Conservation (phyloP, 176 grass and related monocot species). For the Oryza glumipatula region DNA sequence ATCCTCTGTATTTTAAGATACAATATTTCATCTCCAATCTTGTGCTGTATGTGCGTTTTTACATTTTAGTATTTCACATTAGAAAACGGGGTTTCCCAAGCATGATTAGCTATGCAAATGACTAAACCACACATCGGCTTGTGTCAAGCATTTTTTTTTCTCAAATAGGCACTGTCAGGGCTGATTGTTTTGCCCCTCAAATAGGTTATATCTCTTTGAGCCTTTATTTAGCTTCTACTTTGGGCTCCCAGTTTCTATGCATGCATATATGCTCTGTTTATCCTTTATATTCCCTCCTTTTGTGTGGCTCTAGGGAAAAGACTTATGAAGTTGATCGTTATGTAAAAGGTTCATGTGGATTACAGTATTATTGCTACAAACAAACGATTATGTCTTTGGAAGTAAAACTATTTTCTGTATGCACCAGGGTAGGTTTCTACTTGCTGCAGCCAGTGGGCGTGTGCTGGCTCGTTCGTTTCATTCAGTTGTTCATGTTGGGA, state of each 20-base stretch:
- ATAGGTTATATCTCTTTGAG: neutral
- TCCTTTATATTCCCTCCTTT: neutral
- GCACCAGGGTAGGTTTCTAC: conserved; percentile 93
- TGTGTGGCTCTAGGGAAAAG: neutral
- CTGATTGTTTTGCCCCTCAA: neutral
- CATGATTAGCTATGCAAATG: neutral
- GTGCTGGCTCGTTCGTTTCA: conserved; percentile 91
- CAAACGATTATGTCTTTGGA: neutral
- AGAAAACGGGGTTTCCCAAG: neutral
- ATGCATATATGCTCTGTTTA: neutral
- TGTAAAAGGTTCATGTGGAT: conserved; percentile 22
- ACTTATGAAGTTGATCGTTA: conserved; percentile 20
- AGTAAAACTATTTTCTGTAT: conserved; percentile 37
- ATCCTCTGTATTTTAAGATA: neutral
- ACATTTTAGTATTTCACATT: neutral
- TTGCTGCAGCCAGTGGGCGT: conserved; percentile 95
- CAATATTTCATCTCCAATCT: neutral
- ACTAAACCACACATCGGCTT: neutral
- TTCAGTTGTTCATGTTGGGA: conserved; percentile 94
- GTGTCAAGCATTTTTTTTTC: neutral
- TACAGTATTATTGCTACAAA: neutral
- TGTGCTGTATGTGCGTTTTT: neutral
- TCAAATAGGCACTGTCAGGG: neutral
- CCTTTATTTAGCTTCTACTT: conserved; percentile 9
- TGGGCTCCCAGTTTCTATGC: neutral